Base-by-base conservation (phyloP, 129 eudicot genomes). In the Lactuca saligna region DNA sequence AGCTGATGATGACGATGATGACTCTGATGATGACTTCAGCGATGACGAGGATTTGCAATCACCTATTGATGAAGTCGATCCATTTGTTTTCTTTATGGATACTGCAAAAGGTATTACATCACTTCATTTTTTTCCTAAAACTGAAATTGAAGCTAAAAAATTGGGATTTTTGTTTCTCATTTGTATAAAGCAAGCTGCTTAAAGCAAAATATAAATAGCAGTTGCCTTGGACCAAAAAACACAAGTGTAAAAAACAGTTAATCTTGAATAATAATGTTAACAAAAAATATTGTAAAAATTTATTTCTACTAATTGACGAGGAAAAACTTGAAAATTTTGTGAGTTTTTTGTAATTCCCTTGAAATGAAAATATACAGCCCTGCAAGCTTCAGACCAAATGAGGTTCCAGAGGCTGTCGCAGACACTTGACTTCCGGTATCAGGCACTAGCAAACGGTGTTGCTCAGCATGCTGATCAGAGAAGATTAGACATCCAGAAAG, bases 31-130 rank as follows among this genome's bases (percentile, higher is more conserved):
- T 57, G 96, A 84, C 79, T 89, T 79, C 73, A 89, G 96, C 38
- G 98, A 89, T 34, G 90, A 84, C 70, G 96, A 93, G 42, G 98
- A 89, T 14, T 42, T 89, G 74, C 96, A 93, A 56, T 93, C 98
- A 17, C 98, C 98, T 49, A 86, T 93, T 25, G 96, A 93, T 81
- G 91, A 86, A 54, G 87, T 93, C 59, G 98, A 93, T 71, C 96
- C 98, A 17, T 93, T 89, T 72, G 66, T 93, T 65, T 79, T 89
- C 85, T 93, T 93, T 79, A 95, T 93, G 13, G 96, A 93, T 65
- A 79, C 91, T 35, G 51, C 85, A 6, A 89, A 86, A 81, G 92
- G 98, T 93, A 75, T 25, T 25, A n/a, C n/a, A n/a, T n/a, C n/a
- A n/a, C n/a, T n/a, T n/a, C n/a, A n/a, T 25, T 25, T 25, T 25